Conservation (phyloP, 2,329 filamentous ascomycete genomes). For the Trichoderma sp. region DNA sequence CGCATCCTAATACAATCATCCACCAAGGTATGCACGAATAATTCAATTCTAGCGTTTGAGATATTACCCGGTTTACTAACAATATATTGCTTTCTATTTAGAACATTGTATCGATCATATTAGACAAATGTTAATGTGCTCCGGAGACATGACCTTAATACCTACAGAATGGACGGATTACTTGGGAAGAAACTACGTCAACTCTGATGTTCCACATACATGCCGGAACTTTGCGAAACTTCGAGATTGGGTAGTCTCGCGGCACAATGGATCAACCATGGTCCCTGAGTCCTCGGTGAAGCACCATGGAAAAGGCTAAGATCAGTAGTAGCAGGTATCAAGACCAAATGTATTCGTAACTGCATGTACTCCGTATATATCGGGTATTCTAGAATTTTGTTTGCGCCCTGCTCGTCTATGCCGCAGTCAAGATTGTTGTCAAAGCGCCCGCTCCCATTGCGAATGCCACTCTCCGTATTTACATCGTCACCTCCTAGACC, state of each 20-base stretch:
- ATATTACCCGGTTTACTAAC: neutral
- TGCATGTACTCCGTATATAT: slow-evolving; percentile 11
- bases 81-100: accelerated
- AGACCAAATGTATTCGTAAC: slow-evolving; percentile 7
- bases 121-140: neutral
- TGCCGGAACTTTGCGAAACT: neutral
- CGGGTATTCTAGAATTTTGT: slow-evolving; percentile 14
- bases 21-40: neutral
- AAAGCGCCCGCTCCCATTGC: neutral
- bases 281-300: neutral
- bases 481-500: neutral
- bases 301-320: neutral
- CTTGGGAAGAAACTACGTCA: neutral
- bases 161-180: neutral
- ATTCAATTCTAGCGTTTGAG: neutral
- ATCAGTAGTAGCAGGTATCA: neutral
- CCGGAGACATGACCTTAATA: neutral
- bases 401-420: slow-evolving; percentile 9
- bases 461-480: neutral
- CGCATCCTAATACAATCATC: neutral
- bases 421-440: neutral
- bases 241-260: neutral
- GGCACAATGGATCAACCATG: neutral
- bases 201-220: neutral
- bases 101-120: neutral